Evolutionary conservation across 345 rosid species (phyloP).

Genomic region (Murraya paniculata): DNA sequence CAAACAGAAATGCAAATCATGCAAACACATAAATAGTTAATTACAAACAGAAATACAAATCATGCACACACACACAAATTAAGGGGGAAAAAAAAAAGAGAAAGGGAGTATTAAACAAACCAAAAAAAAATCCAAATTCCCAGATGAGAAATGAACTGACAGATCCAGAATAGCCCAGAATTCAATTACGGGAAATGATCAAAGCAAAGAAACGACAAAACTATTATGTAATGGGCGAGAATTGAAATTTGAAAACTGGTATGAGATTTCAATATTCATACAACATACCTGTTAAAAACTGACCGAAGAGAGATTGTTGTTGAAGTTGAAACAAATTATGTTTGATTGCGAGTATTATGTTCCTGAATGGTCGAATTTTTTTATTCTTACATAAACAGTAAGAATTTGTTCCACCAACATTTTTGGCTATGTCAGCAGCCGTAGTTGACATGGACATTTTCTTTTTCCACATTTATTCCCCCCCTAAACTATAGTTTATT

Average conservation of each 20-base stretch:
- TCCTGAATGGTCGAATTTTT: not conserved
- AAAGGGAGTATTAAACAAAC: not conserved
- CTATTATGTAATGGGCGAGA: not conserved
- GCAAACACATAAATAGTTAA: not conserved
- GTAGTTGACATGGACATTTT: not conserved
- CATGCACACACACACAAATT: constrained; percentile 1
- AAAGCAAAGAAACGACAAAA: not conserved
- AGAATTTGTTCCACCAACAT: not conserved
- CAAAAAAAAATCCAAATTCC: constrained; percentile 1
- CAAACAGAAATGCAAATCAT: not conserved
- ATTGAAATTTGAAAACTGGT: not conserved
- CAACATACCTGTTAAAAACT: not conserved
- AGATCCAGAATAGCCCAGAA: constrained; percentile 19
- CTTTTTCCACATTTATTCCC: not conserved
- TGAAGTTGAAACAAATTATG: not conserved
- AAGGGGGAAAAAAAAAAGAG: too few relatives aligned
- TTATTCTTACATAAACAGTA: not conserved
- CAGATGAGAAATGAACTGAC: not conserved
- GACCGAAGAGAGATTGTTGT: not conserved
- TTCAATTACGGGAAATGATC: not conserved
- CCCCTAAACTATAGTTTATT: not conserved
- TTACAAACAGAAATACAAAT: not conserved
- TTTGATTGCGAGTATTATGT: not conserved
- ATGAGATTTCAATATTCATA: not conserved
- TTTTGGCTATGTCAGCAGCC: not conserved